Conservation (phyloP, 257 asterid genomes). For the Solanum bulbocastanum region DNA sequence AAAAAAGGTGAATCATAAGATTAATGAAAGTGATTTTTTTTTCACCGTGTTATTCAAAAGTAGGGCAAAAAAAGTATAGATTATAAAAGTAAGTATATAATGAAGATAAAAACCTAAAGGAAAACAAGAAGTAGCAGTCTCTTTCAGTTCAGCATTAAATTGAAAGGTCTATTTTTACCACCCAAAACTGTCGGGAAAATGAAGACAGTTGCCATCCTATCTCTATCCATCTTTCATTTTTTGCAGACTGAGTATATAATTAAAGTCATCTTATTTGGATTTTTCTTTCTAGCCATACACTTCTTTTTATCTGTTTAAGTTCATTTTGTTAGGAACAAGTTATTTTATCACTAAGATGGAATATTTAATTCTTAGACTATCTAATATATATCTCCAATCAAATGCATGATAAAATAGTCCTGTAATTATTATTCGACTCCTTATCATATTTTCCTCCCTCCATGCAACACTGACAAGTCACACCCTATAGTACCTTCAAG, state of each 20-base stretch:
- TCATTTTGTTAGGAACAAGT: neutral
- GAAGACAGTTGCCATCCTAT: neutral
- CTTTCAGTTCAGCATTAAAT: conserved; percentile 4
- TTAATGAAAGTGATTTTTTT: neutral
- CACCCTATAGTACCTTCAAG: neutral
- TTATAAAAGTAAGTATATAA: neutral
- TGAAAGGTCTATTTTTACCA: conserved; percentile 18
- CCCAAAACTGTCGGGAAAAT: neutral
- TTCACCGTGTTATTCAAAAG: neutral
- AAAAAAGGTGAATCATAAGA: neutral
- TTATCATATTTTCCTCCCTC: neutral
- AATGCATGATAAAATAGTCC: too few species aligned
- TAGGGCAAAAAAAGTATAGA: neutral
- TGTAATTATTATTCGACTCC: too few species aligned
- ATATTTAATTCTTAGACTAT: too few species aligned
- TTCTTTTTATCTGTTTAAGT: neutral
- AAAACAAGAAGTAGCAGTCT: neutral
- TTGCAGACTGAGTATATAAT: neutral
- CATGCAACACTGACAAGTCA: neutral
- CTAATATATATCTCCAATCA: too few species aligned
- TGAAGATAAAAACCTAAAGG: neutral
- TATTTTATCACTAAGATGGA: too few species aligned
- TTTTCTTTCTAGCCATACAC: neutral
- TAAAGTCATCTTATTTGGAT: neutral
- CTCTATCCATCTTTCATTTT: neutral